Percentiles rank a stretch among this genome's conserved stretches.
phyloP scores from a whole-genome alignment of 345 rosid genomes.

The Physaria fendleri region DNA sequence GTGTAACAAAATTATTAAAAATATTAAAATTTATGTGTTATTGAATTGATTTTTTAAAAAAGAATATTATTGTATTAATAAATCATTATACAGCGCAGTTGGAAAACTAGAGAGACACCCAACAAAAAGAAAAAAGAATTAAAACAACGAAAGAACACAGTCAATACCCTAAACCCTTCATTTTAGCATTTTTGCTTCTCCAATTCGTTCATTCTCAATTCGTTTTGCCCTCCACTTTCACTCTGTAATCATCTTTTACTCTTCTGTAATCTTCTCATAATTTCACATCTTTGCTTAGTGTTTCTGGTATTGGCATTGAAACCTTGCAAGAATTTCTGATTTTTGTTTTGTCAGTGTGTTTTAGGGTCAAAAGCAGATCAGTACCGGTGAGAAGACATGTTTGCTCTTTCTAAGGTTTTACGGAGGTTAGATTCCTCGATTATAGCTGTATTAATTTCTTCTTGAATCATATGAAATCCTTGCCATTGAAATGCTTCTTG shows the following conservation, averaged over 20 bases:
- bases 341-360: not conserved
- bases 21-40: too few relatives aligned
- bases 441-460: not conserved
- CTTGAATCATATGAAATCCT: not conserved
- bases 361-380: not conserved
- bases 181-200: not conserved
- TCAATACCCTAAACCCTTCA: conserved; percentile 14
- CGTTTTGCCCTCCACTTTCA: not conserved
- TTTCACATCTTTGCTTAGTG: not conserved
- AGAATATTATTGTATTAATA: too few relatives aligned
- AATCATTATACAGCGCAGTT: not conserved
- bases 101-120: not conserved
- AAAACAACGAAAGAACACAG: not conserved
- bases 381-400: conserved; percentile 21
- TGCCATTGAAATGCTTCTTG: not conserved
- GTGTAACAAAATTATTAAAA: too few relatives aligned
- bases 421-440: conserved; percentile 19
- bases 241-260: conserved; percentile 3
- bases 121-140: not conserved
- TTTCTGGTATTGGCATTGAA: conserved; percentile 4
- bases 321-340: conserved; percentile 1
- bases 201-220: conserved; percentile 7
- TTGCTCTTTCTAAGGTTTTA: conserved; percentile 25
- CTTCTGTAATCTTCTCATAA: not conserved
- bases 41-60: too few relatives aligned